Evolutionary conservation across 192 early-diverging fungal genomes (phyloP), one percentile per base, ranked within the genome.

Genomic region (Coemansia asiatica): DNA sequence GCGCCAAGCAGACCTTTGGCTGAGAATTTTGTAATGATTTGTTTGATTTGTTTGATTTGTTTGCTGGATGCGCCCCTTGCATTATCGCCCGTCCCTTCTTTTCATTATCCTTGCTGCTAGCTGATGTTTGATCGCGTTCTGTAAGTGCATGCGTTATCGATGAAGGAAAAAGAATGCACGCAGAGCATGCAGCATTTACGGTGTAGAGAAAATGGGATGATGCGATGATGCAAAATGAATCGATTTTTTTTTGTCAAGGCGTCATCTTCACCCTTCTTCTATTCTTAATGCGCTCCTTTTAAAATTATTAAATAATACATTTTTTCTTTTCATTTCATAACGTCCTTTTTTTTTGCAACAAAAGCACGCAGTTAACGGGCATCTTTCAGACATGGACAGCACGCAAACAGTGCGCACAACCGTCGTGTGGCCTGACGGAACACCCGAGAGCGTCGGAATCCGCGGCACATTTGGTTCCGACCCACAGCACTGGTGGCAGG

Each of bases 1-100:
- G 89, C 31, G 83, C 87, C 61, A 91, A 88, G 53, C 92, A 94
- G 70, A 94, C 91, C 4, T 94, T 94, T 82, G 89, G 88, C 26
- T 86, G 40, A 79, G 29, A 5, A 18, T 48, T 57, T 27, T 56
- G 40, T 3, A 33, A 33, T 6, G 31, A 33, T 3, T 51, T 26
- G 36, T 64, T n/a, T n/a, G n/a, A n/a, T n/a, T n/a, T n/a, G n/a
- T 44, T 44, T 44, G 40, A 44, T 44, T 44, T 44, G 40, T 44
- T 44, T 44, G 40, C 40, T 44, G 40, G 15, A 44, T 44, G 40
- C 40, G 40, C 40, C 40, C 40, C 40, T 12, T 33, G 31, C 31
- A 33, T 33, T 33, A 33, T 33, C 31, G 31, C 31, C 31, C 31
- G n/a, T n/a, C n/a, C n/a, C n/a, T n/a, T n/a, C n/a, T n/a, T 8